phyloP scores from a whole-genome alignment of 306 rosid species.

The Trifolium subterraneum region DNA sequence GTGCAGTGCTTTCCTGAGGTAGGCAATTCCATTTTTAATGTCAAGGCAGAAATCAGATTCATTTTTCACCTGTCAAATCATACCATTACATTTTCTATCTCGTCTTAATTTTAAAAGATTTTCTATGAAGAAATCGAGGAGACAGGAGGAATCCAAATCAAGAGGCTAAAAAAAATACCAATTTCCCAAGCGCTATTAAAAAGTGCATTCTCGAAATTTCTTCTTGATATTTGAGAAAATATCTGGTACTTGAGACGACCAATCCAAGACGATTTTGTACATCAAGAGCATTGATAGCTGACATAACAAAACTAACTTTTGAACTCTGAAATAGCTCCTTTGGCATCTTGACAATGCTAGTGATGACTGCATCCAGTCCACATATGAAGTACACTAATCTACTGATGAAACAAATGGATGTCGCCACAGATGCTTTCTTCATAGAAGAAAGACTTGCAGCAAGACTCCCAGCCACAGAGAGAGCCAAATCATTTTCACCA shows the following conservation, averaged over 20 bases:
- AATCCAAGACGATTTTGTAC: conserved; percentile 60
- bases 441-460: conserved; percentile 61
- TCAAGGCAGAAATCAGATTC: conserved; percentile 62
- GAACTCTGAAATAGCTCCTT: conserved; percentile 72
- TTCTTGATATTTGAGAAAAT: conserved; percentile 61
- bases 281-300: conserved; percentile 84
- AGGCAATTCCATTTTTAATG: conserved; percentile 66
- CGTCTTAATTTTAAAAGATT: conserved; percentile 1
- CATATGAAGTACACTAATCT: conserved; percentile 66
- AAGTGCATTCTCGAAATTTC: conserved; percentile 78
- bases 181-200: conserved; percentile 82
- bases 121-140: conserved; percentile 1
- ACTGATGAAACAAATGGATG: conserved; percentile 73
- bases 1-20: conserved; percentile 83
- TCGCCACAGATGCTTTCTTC: conserved; percentile 55
- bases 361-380: conserved; percentile 73
- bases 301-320: conserved; percentile 70
- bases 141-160: conserved; percentile 25
- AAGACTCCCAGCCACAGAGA: conserved; percentile 63
- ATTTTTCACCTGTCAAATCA: conserved; percentile 65
- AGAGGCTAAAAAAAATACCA: conserved; percentile 57
- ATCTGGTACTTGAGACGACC: conserved; percentile 62
- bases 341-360: conserved; percentile 75
- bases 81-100: background rate
- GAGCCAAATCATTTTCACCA: conserved; percentile 70